These are phyloP conservation scores for Aspergillus brasiliensis DNA, from an alignment of 2,329 filamentous ascomycete genomes.

Conservation along the genomic window DNA sequence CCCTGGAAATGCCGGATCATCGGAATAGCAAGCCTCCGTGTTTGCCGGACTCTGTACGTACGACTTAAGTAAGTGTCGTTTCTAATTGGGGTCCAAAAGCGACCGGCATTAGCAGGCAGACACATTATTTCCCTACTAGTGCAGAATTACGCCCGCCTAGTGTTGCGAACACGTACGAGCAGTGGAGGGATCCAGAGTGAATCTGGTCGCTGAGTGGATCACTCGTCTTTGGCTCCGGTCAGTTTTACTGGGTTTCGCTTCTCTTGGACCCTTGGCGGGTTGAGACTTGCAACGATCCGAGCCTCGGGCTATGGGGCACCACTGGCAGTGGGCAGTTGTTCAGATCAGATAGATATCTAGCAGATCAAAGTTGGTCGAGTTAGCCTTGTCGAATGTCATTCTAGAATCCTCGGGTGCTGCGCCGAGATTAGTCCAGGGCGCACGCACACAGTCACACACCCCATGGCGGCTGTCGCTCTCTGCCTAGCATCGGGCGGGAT, in stretches of 20 bases:
- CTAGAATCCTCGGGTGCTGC: constrained; percentile 4
- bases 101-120: constrained; percentile 11
- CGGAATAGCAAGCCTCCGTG: neutral
- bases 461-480: too few species aligned
- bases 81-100: neutral
- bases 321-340: neutral
- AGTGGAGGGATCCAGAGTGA: constrained; percentile 1
- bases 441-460: too few species aligned
- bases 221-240: neutral
- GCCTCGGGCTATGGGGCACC: neutral
- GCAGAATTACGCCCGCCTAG: constrained; percentile 1
- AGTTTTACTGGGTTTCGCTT: neutral
- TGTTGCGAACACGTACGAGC: constrained; percentile 3
- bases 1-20: neutral
- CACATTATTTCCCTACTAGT: constrained; percentile 10
- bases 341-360: neutral
- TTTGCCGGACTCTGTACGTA: neutral
- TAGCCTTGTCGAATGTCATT: constrained; percentile 6
- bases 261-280: constrained; percentile 1
- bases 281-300: neutral
- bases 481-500: too few species aligned
- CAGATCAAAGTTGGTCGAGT: neutral
- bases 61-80: neutral
- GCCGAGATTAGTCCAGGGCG: neutral
- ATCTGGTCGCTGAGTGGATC: neutral